A percentile compares a stretch with the other conserved stretches of the same genome.
These are phyloP conservation scores for Lathyrus sativus DNA, from an alignment of 306 rosid species.

Conservation along the genomic window DNA sequence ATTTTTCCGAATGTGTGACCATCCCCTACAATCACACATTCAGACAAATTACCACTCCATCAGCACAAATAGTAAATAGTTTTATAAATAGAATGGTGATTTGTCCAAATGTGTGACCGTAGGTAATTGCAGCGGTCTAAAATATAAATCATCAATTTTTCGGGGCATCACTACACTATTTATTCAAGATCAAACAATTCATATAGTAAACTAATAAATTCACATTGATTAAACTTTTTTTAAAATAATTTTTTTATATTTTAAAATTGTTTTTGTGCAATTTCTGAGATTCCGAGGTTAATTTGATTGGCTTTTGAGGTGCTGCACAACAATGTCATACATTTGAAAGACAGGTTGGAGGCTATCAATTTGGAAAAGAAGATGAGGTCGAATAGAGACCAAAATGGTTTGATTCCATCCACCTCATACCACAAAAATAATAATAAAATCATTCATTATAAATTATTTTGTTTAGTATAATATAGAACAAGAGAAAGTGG, in stretches of 20 bases:
- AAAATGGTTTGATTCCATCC: conserved; percentile 27
- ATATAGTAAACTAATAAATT: neutral
- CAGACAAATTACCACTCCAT: neutral
- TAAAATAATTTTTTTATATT: too few relatives aligned
- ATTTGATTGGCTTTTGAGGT: conserved; percentile 32
- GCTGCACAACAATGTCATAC: conserved; percentile 39
- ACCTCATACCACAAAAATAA: conserved; percentile 14
- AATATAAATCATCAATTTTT: neutral
- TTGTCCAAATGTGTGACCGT: neutral
- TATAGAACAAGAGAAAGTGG: conserved; percentile 42
- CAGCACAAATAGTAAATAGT: neutral
- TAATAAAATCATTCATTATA: neutral
- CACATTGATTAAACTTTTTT: neutral
- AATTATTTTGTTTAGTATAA: neutral
- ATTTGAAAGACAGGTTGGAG: conserved; percentile 60
- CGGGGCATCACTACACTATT: neutral
- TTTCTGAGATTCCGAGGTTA: conserved; percentile 46
- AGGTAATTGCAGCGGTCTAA: neutral
- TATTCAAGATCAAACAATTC: neutral
- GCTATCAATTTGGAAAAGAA: conserved; percentile 49
- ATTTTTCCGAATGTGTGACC: too few relatives aligned
- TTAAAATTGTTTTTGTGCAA: too few relatives aligned
- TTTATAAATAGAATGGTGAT: neutral
- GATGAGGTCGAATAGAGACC: conserved; percentile 35
- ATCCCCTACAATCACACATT: neutral